Evolutionary conservation across 2,329 filamentous ascomycete species (phyloP).

Genomic region (Ilyonectria mors-panacis): DNA sequence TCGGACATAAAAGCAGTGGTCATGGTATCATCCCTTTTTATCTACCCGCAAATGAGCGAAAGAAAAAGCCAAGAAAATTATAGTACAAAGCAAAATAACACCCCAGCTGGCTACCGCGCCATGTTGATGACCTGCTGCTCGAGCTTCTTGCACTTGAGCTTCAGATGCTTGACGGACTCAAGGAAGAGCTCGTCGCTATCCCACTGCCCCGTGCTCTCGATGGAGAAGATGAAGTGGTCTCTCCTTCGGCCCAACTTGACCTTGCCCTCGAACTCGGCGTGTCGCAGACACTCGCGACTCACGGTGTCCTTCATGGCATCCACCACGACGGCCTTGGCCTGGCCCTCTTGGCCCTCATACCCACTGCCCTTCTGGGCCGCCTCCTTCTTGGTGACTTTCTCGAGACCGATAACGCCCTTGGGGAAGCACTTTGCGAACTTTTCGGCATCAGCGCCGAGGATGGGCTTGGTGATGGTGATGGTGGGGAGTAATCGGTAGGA

Average conservation of each 20-base stretch:
- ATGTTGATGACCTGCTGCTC: slow-evolving; percentile 80
- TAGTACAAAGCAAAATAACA: slow-evolving; percentile 43
- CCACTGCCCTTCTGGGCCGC: slow-evolving; percentile 71
- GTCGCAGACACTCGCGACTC: slow-evolving; percentile 90
- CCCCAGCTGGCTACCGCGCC: slow-evolving; percentile 60
- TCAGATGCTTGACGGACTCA: slow-evolving; percentile 87
- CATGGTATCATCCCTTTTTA: slow-evolving; percentile 54
- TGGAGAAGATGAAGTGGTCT: slow-evolving; percentile 97
- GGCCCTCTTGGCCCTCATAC: slow-evolving; percentile 82
- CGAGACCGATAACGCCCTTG: slow-evolving; percentile 85
- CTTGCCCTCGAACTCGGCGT: slow-evolving; percentile 94
- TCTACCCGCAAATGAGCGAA: slow-evolving; percentile 49
- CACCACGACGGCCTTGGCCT: slow-evolving; percentile 88
- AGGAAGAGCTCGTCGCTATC: slow-evolving; percentile 95
- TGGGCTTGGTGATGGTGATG: slow-evolving; percentile 87
- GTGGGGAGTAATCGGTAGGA: slow-evolving; percentile 92
- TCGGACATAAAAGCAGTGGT: slow-evolving; percentile 40
- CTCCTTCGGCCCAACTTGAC: slow-evolving; percentile 91
- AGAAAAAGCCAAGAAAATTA: slow-evolving; percentile 37
- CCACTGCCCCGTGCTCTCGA: slow-evolving; percentile 97
- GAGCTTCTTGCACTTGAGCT: slow-evolving; percentile 84
- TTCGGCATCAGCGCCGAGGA: slow-evolving; percentile 86
- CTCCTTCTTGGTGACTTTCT: slow-evolving; percentile 79
- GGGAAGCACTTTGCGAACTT: slow-evolving; percentile 95
- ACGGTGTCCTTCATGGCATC: slow-evolving; percentile 96